Percentiles rank a stretch among this genome's conserved stretches.
These are phyloP conservation scores for Oenanthe javanica DNA, from an alignment of 140 eudicot species.

Conservation along the genomic window DNA sequence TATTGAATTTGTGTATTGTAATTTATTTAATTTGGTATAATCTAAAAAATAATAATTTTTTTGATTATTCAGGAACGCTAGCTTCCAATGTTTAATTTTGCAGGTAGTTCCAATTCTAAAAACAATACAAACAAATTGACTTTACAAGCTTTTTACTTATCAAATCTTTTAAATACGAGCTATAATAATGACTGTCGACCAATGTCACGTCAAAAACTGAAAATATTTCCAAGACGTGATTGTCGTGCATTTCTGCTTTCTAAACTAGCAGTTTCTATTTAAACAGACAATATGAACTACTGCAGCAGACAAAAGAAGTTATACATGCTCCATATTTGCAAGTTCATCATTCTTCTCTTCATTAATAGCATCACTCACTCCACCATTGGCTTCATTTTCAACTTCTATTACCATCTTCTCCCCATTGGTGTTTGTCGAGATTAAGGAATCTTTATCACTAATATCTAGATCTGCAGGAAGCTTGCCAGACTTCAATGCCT, in stretches of 20 bases:
- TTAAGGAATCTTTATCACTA: constrained; percentile 24
- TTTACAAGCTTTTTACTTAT: too few species aligned
- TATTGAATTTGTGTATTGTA: too few species aligned
- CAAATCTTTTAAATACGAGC: not conserved
- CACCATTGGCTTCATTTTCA: constrained; percentile 24
- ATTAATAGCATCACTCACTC: constrained; percentile 18
- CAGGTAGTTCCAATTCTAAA: not conserved
- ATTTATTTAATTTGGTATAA: too few species aligned
- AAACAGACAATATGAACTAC: not conserved
- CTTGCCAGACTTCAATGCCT: constrained; percentile 86
- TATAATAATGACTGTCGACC: too few species aligned
- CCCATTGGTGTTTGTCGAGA: constrained; percentile 20
- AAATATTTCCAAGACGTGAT: not conserved
- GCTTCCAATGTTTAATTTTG: not conserved
- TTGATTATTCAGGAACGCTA: not conserved
- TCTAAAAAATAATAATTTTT: too few species aligned
- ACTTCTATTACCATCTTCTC: constrained; percentile 48
- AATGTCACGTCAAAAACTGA: not conserved
- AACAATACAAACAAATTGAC: not conserved
- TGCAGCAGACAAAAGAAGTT: not conserved
- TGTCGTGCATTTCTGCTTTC: not conserved
- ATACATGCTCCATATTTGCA: constrained; percentile 75
- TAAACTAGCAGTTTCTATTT: not conserved
- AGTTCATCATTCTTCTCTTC: constrained; percentile 39
- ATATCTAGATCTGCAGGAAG: constrained; percentile 67